These are phyloP conservation scores for Pythium rhizo-oryzae DNA, from an alignment of 352 stramenopile genomes.

Conservation along the genomic window DNA sequence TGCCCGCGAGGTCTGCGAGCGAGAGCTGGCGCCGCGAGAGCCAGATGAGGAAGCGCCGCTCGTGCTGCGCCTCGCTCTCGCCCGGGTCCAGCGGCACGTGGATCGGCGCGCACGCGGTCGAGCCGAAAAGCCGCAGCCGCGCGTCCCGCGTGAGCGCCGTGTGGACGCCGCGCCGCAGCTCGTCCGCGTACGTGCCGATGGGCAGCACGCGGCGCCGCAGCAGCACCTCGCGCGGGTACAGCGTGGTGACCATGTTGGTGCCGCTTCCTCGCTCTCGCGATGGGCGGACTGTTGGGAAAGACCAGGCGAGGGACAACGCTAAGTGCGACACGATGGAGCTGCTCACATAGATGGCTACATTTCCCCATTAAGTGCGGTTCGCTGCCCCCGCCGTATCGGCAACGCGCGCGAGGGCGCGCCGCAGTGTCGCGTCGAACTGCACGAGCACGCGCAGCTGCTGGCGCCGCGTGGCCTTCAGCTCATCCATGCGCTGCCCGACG, in stretches of 20 bases:
- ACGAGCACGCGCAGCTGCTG: neutral
- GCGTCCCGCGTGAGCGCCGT: neutral
- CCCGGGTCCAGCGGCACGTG: conserved; percentile 1
- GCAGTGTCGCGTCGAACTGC: neutral
- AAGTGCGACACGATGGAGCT: neutral
- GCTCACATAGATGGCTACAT: too few species aligned
- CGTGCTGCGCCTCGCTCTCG: neutral
- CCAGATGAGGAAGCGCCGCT: neutral
- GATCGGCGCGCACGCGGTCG: neutral
- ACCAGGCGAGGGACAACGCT: too few species aligned
- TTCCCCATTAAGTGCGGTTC: too few species aligned
- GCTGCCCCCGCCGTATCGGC: too few species aligned
- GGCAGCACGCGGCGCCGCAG: conserved; percentile 6
- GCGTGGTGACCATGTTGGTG: too few species aligned
- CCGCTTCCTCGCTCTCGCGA: too few species aligned
- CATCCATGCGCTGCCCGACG: too few species aligned
- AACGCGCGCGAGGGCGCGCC: too few species aligned
- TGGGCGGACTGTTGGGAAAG: too few species aligned
- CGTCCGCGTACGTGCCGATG: neutral
- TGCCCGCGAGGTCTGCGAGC: neutral
- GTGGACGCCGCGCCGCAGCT: neutral
- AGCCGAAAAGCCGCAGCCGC: neutral
- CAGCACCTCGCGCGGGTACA: neutral
- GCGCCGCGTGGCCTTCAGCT: too few species aligned
- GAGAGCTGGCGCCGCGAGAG: neutral